These are phyloP conservation scores for Gossypium stocksii DNA, from an alignment of 345 rosid species.

Conservation along the genomic window DNA sequence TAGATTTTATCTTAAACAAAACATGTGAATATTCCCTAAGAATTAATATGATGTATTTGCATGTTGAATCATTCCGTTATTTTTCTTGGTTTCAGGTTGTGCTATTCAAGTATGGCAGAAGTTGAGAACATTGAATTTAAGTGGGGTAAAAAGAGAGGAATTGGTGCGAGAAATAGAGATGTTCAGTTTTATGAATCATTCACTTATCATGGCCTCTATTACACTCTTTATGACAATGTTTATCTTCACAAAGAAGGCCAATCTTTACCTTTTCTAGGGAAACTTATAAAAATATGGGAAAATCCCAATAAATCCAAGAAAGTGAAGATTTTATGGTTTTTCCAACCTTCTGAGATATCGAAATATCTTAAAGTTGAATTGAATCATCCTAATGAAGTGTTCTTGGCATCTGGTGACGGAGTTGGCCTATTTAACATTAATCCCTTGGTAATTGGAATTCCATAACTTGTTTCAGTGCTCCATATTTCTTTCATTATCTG, in stretches of 20 bases:
- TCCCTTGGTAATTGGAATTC: constrained; percentile 56
- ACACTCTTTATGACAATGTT: constrained; percentile 64
- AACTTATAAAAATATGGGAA: constrained; percentile 74
- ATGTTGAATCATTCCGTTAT: not conserved
- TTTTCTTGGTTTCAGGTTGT: constrained; percentile 13
- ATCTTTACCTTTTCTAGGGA: constrained; percentile 67
- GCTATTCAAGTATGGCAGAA: constrained; percentile 37
- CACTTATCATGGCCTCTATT: constrained; percentile 56
- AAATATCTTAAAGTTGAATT: constrained; percentile 35
- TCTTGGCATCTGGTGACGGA: constrained; percentile 87
- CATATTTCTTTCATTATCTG: not conserved
- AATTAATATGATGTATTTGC: too few species aligned
- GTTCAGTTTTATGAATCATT: constrained; percentile 72
- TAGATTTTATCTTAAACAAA: too few species aligned
- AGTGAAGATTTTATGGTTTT: constrained; percentile 78
- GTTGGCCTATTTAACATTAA: constrained; percentile 59
- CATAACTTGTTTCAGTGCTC: not conserved
- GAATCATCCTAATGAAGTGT: constrained; percentile 51
- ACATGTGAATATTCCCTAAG: too few species aligned
- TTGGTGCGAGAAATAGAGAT: constrained; percentile 60
- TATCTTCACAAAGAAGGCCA: constrained; percentile 38
- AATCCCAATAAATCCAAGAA: constrained; percentile 37
- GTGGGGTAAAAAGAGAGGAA: constrained; percentile 67
- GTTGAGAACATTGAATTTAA: constrained; percentile 45
- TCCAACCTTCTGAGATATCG: constrained; percentile 59